These are phyloP conservation scores for Torulaspora delbrueckii DNA, from an alignment of 805 yeast species.

Conservation along the genomic window DNA sequence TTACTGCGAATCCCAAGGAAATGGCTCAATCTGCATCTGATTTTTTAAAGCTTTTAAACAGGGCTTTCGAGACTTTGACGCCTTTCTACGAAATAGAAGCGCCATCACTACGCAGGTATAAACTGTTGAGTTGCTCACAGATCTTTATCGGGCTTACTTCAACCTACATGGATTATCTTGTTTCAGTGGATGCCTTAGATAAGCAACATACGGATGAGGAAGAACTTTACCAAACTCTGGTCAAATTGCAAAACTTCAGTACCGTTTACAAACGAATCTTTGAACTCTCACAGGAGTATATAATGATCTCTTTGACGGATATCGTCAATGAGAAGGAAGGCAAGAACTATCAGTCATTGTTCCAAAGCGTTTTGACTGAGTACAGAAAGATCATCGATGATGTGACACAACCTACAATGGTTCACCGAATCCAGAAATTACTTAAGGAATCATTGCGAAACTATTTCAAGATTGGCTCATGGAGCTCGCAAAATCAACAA, in stretches of 20 bases:
- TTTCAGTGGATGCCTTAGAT: constrained; percentile 19
- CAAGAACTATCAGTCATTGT: constrained; percentile 25
- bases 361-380: constrained; percentile 30
- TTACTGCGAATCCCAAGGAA: constrained; percentile 31
- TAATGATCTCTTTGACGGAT: constrained; percentile 23
- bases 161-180: constrained; percentile 21
- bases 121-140: constrained; percentile 26
- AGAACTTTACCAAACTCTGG: constrained; percentile 25
- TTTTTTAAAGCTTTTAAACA: constrained; percentile 45
- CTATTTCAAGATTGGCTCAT: constrained; percentile 34
- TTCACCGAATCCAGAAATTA: constrained; percentile 31
- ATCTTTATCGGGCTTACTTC: constrained; percentile 27
- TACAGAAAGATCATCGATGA: constrained; percentile 26
- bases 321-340: constrained; percentile 23
- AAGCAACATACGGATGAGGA: constrained; percentile 24
- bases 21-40: constrained; percentile 29
- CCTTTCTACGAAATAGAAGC: constrained; percentile 35
- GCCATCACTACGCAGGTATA: constrained; percentile 20
- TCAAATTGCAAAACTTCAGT: constrained; percentile 21
- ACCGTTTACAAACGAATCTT: constrained; percentile 16
- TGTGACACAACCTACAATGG: constrained; percentile 31
- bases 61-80: constrained; percentile 37
- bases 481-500: constrained; percentile 22
- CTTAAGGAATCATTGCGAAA: constrained; percentile 30
- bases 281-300: constrained; percentile 18